phyloP scores from a whole-genome alignment of 768 basidiomycete genomes.

The Lactarius hatsudake region DNA sequence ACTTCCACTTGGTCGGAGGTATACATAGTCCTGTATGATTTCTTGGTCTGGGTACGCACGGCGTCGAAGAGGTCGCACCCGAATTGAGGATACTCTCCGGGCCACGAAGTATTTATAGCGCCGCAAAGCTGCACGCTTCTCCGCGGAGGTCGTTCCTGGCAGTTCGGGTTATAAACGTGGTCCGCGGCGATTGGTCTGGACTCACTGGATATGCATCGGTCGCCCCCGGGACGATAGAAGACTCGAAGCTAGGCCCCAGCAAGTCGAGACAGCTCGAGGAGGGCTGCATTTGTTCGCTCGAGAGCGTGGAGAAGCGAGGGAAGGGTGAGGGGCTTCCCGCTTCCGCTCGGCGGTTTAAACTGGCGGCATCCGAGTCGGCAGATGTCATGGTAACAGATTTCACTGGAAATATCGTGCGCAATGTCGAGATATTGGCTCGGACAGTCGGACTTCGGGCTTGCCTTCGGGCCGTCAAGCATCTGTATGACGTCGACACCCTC shows the following conservation, averaged over 20 bases:
- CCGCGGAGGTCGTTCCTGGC: not conserved
- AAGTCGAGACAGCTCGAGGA: not conserved
- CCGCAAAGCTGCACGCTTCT: not conserved
- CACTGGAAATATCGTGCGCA: not conserved
- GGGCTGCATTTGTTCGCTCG: not conserved
- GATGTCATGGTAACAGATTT: not conserved
- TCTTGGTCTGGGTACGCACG: not conserved
- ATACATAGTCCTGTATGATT: too few relatives aligned
- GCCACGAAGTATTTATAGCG: not conserved
- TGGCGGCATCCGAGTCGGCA: not conserved
- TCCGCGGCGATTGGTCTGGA: not conserved
- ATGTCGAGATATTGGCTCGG: too few relatives aligned
- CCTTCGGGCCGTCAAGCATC: too few relatives aligned
- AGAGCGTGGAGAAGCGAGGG: not conserved
- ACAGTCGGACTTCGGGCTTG: too few relatives aligned
- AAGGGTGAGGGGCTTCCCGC: too few relatives aligned
- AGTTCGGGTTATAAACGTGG: not conserved
- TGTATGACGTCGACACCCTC: too few relatives aligned
- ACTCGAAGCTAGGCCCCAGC: not conserved
- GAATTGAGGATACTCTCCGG: not conserved
- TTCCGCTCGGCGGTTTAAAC: too few relatives aligned
- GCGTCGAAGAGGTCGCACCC: not conserved
- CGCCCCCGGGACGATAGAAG: not conserved
- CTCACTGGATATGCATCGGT: not conserved
- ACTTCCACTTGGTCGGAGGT: not conserved